Evolutionary conservation across 2,329 filamentous ascomycete species (phyloP).

Genomic region (Neonectria magnoliae): DNA sequence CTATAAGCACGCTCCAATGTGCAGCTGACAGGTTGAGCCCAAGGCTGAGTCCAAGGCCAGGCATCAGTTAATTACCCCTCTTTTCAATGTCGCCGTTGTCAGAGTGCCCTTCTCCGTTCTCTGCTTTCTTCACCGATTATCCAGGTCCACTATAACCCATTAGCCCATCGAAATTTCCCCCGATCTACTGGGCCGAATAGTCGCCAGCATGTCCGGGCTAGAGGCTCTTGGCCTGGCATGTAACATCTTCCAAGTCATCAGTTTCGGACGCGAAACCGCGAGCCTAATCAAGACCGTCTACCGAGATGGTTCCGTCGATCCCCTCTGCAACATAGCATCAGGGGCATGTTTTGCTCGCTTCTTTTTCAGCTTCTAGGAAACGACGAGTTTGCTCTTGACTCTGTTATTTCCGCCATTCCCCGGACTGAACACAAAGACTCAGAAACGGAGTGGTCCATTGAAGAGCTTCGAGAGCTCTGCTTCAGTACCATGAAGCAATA

Average conservation of each 20-base stretch:
- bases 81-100: neutral
- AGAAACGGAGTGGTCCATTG: slow-evolving; percentile 27
- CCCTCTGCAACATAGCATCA: slow-evolving; percentile 36
- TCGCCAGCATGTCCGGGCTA: slow-evolving; percentile 25
- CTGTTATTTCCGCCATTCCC: neutral
- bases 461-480: neutral
- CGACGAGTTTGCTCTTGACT: neutral
- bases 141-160: neutral
- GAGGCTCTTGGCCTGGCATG: slow-evolving; percentile 39
- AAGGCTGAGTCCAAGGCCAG: too few relatives aligned
- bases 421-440: neutral
- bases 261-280: slow-evolving; percentile 30
- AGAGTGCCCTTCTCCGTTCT: neutral
- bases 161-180: neutral
- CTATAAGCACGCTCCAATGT: neutral
- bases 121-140: neutral
- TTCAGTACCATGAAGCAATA: neutral
- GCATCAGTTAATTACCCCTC: neutral
- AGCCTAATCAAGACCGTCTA: slow-evolving; percentile 32
- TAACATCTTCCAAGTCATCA: slow-evolving; percentile 40
- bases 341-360: slow-evolving; percentile 29
- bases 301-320: slow-evolving; percentile 18
- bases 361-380: neutral
- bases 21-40: too few relatives aligned
- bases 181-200: neutral